phyloP scores from a whole-genome alignment of 177 flowering plant genomes.

The Tripterygium wilfordii region DNA sequence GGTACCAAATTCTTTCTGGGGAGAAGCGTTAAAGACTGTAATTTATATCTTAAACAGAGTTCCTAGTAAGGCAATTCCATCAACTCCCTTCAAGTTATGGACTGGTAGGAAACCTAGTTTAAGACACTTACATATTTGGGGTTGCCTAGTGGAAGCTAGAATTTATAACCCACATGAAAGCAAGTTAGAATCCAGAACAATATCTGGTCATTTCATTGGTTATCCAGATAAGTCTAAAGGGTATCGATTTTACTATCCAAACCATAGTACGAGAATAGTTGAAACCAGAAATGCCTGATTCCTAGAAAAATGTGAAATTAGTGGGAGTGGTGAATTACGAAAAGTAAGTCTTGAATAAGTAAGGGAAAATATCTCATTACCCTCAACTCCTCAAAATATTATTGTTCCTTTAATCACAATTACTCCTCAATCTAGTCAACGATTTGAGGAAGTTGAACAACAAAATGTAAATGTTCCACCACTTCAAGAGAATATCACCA shows the following conservation, averaged over 20 bases:
- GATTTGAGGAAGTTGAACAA: too few species aligned
- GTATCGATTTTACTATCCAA: not conserved
- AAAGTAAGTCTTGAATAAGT: not conserved
- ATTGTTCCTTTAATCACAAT: conserved; percentile 1
- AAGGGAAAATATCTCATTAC: not conserved
- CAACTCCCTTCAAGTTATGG: too few species aligned
- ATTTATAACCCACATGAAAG: not conserved
- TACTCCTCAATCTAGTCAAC: too few species aligned
- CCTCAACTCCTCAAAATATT: not conserved
- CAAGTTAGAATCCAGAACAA: not conserved
- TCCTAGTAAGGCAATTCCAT: too few species aligned
- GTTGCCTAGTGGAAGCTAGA: not conserved
- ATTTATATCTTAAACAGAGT: not conserved
- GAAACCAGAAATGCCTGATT: not conserved
- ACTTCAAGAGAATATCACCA: not conserved
- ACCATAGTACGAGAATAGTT: not conserved
- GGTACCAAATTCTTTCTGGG: not conserved
- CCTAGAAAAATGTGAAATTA: not conserved
- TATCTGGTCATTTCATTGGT: not conserved
- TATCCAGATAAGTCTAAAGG: not conserved
- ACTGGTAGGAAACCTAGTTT: not conserved
- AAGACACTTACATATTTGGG: not conserved
- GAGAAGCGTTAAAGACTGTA: not conserved
- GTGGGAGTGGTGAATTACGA: conserved; percentile 3
- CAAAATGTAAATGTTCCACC: not conserved